Percentiles rank a stretch among this genome's conserved stretches.
Evolutionary conservation across 768 basidiomycete genomes (phyloP).

Genomic region (Podaxis carcinomalis): DNA sequence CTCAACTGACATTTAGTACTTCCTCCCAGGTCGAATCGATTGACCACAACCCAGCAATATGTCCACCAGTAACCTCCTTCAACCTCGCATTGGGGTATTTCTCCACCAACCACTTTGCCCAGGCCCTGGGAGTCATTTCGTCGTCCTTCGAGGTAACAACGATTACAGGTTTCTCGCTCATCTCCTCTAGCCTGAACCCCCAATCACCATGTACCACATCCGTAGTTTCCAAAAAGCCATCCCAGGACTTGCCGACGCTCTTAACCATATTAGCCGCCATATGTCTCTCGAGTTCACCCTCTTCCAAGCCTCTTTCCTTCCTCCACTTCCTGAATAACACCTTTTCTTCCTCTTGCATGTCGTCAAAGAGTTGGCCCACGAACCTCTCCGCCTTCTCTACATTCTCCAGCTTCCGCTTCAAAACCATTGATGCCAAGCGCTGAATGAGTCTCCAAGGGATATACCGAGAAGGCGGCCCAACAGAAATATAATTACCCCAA

Average conservation of each 20-base stretch:
- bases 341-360: constrained; percentile 33
- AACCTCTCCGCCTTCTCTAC: constrained; percentile 37
- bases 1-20: constrained; percentile 22
- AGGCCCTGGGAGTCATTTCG: constrained; percentile 31
- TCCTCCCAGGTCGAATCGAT: constrained; percentile 42
- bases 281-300: constrained; percentile 38
- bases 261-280: constrained; percentile 38
- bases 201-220: constrained; percentile 45
- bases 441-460: constrained; percentile 36
- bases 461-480: constrained; percentile 40
- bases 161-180: constrained; percentile 41
- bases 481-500: constrained; percentile 40
- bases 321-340: constrained; percentile 38
- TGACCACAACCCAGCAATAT: constrained; percentile 40
- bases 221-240: constrained; percentile 42
- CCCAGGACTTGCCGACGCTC: constrained; percentile 48
- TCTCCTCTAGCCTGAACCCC: constrained; percentile 42
- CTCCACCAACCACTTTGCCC: constrained; percentile 44
- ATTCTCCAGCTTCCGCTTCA: constrained; percentile 32
- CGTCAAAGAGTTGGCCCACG: constrained; percentile 30
- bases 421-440: constrained; percentile 24
- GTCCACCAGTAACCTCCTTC: constrained; percentile 43
- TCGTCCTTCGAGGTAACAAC: constrained; percentile 42
- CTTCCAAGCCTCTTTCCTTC: constrained; percentile 31
- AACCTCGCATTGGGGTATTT: constrained; percentile 40